Base-by-base conservation (phyloP, 2,329 filamentous ascomycete species). In the Apiospora hydei region DNA sequence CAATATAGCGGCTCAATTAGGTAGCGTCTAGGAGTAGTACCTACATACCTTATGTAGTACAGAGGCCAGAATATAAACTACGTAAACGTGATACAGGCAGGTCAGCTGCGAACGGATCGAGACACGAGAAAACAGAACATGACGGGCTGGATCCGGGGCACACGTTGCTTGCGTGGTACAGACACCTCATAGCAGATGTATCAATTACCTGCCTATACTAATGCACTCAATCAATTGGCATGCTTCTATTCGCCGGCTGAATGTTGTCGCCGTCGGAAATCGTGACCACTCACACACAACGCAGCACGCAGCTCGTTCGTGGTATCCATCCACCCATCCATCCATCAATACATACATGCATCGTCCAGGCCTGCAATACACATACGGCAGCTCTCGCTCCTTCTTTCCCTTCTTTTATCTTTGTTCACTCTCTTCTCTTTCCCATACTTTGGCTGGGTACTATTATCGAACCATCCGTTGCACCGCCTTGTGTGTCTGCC, bases 91-190 rank as follows among this genome's bases (percentile, higher is more conserved):
- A 61, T 61, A 38, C 53, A 38, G 53, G 16, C 34, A 64, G 57
- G 57, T 64, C 57, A 64, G 34, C 57, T 64, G 57, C 57, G 57
- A 64, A 38, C 57, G 30, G 57, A 41, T 64, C 57, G 57, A 64
- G 34, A 24, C 57, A 64, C 57, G 34, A 38, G 57, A 41, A 41
- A 41, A 64, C 53, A 61, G 38, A 61, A 41, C 57, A 64, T 64
- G 57, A 61, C 34, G 26, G 51, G 16, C 26, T 24, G 7, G 51
- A 30, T 4, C 57, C 41, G 57, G 57, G 57, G 18, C 57, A 41
- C 57, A 64, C 18, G 57, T 64, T 64, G 57, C 57, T 41, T 64
- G 57, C 57, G 34, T 64, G 18, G 57, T 64, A 41, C 57, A 64
- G 38, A 61, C 51, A 57, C 53, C 34, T 64, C 34, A 24, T 64